A percentile compares a stretch with the other conserved stretches of the same genome.
phyloP scores from a whole-genome alignment of 2,329 filamentous ascomycete species.

The Aspergillus latus region DNA sequence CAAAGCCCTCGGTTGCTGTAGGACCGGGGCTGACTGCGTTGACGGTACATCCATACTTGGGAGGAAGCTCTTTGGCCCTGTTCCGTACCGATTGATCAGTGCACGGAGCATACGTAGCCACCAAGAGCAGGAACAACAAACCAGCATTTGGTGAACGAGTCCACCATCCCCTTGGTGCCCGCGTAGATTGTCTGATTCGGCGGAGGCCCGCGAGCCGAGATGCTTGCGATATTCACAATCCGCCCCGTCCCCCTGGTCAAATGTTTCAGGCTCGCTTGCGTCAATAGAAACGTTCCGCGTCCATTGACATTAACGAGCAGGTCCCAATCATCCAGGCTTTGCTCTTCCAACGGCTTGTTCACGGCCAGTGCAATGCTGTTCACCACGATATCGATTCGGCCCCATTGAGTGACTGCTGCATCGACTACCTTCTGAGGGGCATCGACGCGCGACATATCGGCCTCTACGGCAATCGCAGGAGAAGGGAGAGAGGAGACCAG shows the following conservation, averaged over 20 bases:
- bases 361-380: too few species aligned
- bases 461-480: too few species aligned
- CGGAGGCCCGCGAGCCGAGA: conserved; percentile 37
- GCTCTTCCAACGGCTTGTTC: too few species aligned
- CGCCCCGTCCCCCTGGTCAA: conserved; percentile 37
- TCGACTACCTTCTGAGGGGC: too few species aligned
- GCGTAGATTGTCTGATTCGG: conserved; percentile 49
- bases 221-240: conserved; percentile 48
- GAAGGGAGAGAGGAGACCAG: too few species aligned
- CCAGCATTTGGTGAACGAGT: conserved; percentile 49
- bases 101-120: background rate
- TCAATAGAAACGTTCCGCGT: conserved; percentile 22
- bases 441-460: too few species aligned
- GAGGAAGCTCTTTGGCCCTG: conserved; percentile 46
- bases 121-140: background rate
- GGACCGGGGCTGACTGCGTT: conserved; percentile 49
- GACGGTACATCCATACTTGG: conserved; percentile 49
- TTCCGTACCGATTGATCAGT: too few species aligned
- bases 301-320: too few species aligned
- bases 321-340: too few species aligned
- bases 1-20: conserved; percentile 42
- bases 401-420: too few species aligned
- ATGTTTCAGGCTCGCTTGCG: conserved; percentile 37
- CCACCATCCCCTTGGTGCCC: conserved; percentile 53
- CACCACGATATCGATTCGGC: too few species aligned